Percentiles rank a stretch among this genome's conserved stretches.
These are phyloP conservation scores for Mycena sp. DNA, from an alignment of 1,284 basidiomycete species.

Conservation along the genomic window DNA sequence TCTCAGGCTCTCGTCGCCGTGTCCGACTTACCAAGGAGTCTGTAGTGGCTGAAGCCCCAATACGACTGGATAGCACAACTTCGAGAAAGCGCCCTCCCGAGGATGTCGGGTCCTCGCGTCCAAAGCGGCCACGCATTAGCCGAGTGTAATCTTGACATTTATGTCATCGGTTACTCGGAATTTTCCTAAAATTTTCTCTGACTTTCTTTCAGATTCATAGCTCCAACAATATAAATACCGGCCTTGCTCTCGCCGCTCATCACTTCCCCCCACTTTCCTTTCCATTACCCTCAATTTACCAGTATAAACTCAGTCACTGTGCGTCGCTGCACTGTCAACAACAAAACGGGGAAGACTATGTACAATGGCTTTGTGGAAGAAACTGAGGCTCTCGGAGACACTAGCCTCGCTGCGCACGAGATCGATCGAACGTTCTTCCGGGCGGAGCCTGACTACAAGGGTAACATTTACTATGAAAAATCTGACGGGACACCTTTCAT, in stretches of 20 bases:
- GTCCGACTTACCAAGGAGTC: too few species aligned
- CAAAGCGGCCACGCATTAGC: not conserved
- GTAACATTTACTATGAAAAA: slow-evolving; percentile 1
- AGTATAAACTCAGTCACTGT: not conserved
- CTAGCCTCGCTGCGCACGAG: not conserved
- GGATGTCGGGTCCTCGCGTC: slow-evolving; percentile 19
- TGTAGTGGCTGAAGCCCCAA: too few species aligned
- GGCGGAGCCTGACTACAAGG: not conserved
- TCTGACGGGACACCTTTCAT: slow-evolving; percentile 2
- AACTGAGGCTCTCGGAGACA: not conserved
- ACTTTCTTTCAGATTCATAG: not conserved
- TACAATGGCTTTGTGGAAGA: not conserved
- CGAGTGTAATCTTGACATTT: not conserved
- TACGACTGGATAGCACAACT: slow-evolving; percentile 25
- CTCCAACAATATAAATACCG: not conserved
- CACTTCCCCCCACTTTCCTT: not conserved
- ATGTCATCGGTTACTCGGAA: not conserved
- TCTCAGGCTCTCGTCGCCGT: too few species aligned
- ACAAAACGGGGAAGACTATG: not conserved
- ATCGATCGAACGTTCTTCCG: not conserved
- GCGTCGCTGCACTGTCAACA: too few species aligned
- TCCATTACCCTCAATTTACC: not conserved
- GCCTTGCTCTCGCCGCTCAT: not conserved
- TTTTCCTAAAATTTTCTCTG: not conserved
- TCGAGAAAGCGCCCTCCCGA: slow-evolving; percentile 24